Conservation (phyloP, 345 rosid species). For the Rubroshorea leprosula region DNA sequence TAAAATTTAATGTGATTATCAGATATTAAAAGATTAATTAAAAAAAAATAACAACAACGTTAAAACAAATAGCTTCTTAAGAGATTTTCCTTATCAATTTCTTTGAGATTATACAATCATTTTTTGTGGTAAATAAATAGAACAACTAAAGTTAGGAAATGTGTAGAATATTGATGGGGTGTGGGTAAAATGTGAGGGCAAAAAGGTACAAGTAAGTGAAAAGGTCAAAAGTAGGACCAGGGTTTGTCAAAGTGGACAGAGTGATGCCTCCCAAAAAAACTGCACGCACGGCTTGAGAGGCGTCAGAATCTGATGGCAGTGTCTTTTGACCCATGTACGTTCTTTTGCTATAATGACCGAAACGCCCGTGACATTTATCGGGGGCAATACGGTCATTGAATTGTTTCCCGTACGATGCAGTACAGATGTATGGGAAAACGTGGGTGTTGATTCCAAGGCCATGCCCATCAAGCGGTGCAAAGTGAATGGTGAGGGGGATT, state of each 20-base stretch:
- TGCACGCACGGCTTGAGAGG: conserved; percentile 14
- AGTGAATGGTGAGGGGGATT: conserved; percentile 1
- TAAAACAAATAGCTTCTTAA: too few species aligned
- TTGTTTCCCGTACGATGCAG: too few species aligned
- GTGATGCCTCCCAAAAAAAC: conserved; percentile 25
- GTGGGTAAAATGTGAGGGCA: conserved; percentile 26
- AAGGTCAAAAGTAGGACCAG: conserved; percentile 29
- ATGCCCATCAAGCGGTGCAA: conserved; percentile 22
- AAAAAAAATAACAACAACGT: too few species aligned
- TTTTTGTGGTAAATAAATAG: too few species aligned
- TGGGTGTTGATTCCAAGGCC: conserved; percentile 31
- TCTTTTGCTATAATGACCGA: conserved; percentile 15
- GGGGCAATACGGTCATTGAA: conserved; percentile 4
- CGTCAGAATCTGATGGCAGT: conserved; percentile 17
- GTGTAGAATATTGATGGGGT: background rate
- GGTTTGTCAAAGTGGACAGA: conserved; percentile 31
- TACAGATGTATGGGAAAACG: conserved; percentile 19
- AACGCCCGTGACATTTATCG: conserved; percentile 3
- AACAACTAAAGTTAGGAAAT: too few species aligned
- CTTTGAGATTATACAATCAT: too few species aligned
- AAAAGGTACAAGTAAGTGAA: background rate
- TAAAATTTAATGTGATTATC: too few species aligned
- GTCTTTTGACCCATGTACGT: conserved; percentile 28
- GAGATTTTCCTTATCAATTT: too few species aligned
- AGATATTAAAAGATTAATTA: too few species aligned